Evolutionary conservation across 495 filamentous ascomycete species (phyloP).

Genomic region (Penicillium desertorum): DNA sequence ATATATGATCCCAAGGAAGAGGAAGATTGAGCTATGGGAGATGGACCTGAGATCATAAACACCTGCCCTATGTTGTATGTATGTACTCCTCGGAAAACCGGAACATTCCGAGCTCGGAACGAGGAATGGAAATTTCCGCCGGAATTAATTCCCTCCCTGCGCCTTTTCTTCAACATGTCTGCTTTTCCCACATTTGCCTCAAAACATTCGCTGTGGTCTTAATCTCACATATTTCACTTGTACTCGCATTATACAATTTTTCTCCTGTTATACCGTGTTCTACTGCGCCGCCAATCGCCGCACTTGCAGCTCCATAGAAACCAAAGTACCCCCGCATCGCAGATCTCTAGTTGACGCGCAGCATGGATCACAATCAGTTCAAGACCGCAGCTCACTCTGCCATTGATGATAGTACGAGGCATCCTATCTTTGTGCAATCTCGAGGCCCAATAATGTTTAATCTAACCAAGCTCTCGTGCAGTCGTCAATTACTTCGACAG

Average conservation of each 20-base stretch:
- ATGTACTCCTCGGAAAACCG: slow-evolving; percentile 2
- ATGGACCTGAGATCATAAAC: neutral
- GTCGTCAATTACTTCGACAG: slow-evolving; percentile 83
- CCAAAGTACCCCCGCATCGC: neutral
- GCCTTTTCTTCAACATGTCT: slow-evolving; percentile 1
- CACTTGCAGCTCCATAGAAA: neutral
- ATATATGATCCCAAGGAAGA: slow-evolving; percentile 27
- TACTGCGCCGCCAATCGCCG: neutral
- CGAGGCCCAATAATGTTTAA: neutral
- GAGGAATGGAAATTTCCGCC: neutral
- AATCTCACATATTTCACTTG: neutral
- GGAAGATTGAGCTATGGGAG: slow-evolving; percentile 11
- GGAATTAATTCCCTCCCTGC: slow-evolving; percentile 12
- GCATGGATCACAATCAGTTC: slow-evolving; percentile 84
- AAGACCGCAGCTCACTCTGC: slow-evolving; percentile 75
- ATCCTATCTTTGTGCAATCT: neutral
- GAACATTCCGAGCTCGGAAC: slow-evolving; percentile 10
- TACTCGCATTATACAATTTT: neutral
- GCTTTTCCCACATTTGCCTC: neutral
- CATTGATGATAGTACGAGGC: slow-evolving; percentile 71
- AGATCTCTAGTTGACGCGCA: slow-evolving; percentile 8
- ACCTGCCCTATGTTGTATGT: neutral
- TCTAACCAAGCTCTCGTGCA: slow-evolving; percentile 31
- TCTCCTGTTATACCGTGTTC: neutral
- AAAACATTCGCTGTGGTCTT: neutral